Percentiles rank a stretch among this genome's conserved stretches.
These are phyloP conservation scores for Vanrija humicola DNA, from an alignment of 1,284 basidiomycete species.

Conservation along the genomic window DNA sequence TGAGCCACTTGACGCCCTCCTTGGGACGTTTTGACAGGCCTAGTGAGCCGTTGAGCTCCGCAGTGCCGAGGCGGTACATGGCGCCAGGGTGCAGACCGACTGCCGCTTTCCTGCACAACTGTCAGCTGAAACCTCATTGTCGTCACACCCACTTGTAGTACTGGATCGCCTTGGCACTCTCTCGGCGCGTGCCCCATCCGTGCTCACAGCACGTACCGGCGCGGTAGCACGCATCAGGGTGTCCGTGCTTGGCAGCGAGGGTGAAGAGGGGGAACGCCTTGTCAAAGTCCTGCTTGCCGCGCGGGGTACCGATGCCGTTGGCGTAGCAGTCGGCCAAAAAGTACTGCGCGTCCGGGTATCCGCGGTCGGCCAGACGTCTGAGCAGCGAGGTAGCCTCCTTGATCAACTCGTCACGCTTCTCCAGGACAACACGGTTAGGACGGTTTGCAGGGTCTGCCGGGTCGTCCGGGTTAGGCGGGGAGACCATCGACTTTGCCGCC, in stretches of 20 bases:
- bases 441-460: slow-evolving; percentile 17
- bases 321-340: slow-evolving; percentile 97
- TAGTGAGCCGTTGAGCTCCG: slow-evolving; percentile 93
- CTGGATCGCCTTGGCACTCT: slow-evolving; percentile 84
- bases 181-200: slow-evolving; percentile 94
- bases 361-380: slow-evolving; percentile 86
- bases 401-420: slow-evolving; percentile 81
- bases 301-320: slow-evolving; percentile 88
- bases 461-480: slow-evolving; percentile 35
- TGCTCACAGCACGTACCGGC: slow-evolving; percentile 98
- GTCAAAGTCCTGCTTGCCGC: slow-evolving; percentile 91
- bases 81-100: slow-evolving; percentile 88
- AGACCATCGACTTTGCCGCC: slow-evolving; percentile 72
- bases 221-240: slow-evolving; percentile 91
- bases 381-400: slow-evolving; percentile 81
- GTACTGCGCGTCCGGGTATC: slow-evolving; percentile 91
- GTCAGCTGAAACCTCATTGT: not conserved
- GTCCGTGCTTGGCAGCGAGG: slow-evolving; percentile 96
- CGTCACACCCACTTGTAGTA: slow-evolving; percentile 63
- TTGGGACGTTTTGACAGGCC: slow-evolving; percentile 80
- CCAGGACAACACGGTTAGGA: slow-evolving; percentile 69
- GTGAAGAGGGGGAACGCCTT: slow-evolving; percentile 94
- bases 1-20: slow-evolving; percentile 98
- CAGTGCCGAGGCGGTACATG: slow-evolving; percentile 93
- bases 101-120: slow-evolving; percentile 67